These are phyloP conservation scores for Mycena leptocephala DNA, from an alignment of 768 basidiomycete genomes.

Conservation along the genomic window DNA sequence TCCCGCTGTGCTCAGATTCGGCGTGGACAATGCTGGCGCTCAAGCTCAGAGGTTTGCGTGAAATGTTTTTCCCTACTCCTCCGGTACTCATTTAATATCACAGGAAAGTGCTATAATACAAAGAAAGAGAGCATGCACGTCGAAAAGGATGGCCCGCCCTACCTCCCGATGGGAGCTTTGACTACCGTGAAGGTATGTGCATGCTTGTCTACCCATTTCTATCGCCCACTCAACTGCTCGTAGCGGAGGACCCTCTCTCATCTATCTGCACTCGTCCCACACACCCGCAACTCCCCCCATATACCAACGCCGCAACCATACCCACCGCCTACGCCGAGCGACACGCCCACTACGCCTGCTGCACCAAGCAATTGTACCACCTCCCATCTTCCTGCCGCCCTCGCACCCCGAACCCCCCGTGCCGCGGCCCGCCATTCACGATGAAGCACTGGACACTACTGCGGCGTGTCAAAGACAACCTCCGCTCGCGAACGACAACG, in stretches of 20 bases:
- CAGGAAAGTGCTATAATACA: constrained; percentile 85
- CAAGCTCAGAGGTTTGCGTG: constrained; percentile 77
- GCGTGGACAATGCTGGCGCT: constrained; percentile 80
- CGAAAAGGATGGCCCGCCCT: constrained; percentile 85
- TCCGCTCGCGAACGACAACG: constrained; percentile 50
- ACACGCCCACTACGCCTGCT: constrained; percentile 37
- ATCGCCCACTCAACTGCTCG: constrained; percentile 15
- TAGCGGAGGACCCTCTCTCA: constrained; percentile 88
- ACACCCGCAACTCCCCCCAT: constrained; percentile 74
- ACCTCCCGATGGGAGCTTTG: constrained; percentile 82
- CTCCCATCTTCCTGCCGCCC: constrained; percentile 29
- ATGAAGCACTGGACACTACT: constrained; percentile 76
- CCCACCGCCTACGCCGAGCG: constrained; percentile 43
- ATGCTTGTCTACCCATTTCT: constrained; percentile 38
- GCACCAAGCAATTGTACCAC: constrained; percentile 36
- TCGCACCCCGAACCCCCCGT: constrained; percentile 8
- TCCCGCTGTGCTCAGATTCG: constrained; percentile 80
- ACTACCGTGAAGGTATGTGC: constrained; percentile 81
- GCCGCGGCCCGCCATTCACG: constrained; percentile 43
- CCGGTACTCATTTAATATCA: background rate
- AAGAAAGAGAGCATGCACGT: constrained; percentile 88
- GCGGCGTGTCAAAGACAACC: constrained; percentile 47
- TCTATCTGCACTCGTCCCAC: constrained; percentile 75
- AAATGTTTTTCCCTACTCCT: background rate
- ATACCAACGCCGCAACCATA: constrained; percentile 55